Conservation (phyloP, 2,329 filamentous ascomycete species). For the Pyrenophora tritici-repentis region DNA sequence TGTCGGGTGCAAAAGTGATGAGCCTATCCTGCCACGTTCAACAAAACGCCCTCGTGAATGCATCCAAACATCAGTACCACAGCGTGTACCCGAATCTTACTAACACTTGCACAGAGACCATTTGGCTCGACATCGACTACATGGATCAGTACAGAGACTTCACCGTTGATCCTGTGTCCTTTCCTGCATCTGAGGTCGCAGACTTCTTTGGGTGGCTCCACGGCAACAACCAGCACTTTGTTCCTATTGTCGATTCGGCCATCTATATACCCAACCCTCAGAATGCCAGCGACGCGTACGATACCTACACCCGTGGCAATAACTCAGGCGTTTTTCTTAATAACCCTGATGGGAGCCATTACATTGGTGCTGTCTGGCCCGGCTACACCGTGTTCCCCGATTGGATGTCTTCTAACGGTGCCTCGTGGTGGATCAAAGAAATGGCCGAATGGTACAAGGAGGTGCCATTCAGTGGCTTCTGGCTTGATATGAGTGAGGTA, state of each 20-base stretch:
- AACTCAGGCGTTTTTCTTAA: constrained; percentile 56
- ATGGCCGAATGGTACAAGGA: constrained; percentile 59
- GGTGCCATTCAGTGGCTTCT: constrained; percentile 59
- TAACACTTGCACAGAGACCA: constrained; percentile 30
- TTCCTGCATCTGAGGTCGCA: constrained; percentile 55
- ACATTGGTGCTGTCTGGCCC: constrained; percentile 62
- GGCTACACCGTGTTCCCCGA: constrained; percentile 66
- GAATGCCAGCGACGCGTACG: constrained; percentile 66
- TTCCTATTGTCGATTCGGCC: constrained; percentile 66
- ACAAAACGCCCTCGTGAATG: too few relatives aligned
- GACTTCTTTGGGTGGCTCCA: constrained; percentile 60
- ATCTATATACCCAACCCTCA: constrained; percentile 74
- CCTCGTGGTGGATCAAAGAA: constrained; percentile 64
- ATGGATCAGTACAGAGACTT: constrained; percentile 60
- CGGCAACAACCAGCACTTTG: constrained; percentile 60
- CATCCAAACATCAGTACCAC: too few relatives aligned
- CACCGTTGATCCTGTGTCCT: constrained; percentile 59
- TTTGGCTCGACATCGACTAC: constrained; percentile 55
- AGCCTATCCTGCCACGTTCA: too few relatives aligned
- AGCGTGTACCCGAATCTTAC: neutral
- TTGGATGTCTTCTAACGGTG: constrained; percentile 63
- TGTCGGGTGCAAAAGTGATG: too few relatives aligned
- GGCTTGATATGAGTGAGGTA: constrained; percentile 68
- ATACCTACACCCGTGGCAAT: constrained; percentile 57
- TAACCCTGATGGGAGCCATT: constrained; percentile 60